These are phyloP conservation scores for Rosa hybrid DNA, from an alignment of 331 rosid genomes.

Conservation along the genomic window DNA sequence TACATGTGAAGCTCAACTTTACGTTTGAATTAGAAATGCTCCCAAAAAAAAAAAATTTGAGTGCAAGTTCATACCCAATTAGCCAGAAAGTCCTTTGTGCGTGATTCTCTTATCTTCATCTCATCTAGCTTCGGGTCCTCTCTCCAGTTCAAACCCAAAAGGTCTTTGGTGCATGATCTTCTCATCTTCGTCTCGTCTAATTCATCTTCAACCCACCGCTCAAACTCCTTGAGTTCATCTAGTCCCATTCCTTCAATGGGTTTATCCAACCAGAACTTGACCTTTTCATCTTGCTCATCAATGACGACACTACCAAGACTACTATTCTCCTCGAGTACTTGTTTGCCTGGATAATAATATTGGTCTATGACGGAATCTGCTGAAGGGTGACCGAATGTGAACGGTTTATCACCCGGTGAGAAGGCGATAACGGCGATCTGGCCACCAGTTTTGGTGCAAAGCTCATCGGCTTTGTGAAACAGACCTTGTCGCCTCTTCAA, in stretches of 20 bases:
- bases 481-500: constrained; percentile 1
- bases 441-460: neutral
- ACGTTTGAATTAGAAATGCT: neutral
- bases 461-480: neutral
- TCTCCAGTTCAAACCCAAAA: neutral
- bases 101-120: neutral
- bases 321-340: neutral
- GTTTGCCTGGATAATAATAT: neutral
- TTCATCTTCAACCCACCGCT: neutral
- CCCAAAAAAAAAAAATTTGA: neutral
- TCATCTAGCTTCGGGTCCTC: neutral
- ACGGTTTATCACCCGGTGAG: neutral
- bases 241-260: neutral
- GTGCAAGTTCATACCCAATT: neutral
- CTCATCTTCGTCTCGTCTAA: neutral
- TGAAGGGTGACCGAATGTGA: neutral
- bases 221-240: neutral
- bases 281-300: neutral
- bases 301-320: neutral
- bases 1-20: neutral
- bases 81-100: neutral
- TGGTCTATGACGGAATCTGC: neutral
- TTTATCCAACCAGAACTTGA: neutral
- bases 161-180: neutral
- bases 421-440: neutral